phyloP scores from a whole-genome alignment of 441 rosid species.

The Theobroma grandiflorum region DNA sequence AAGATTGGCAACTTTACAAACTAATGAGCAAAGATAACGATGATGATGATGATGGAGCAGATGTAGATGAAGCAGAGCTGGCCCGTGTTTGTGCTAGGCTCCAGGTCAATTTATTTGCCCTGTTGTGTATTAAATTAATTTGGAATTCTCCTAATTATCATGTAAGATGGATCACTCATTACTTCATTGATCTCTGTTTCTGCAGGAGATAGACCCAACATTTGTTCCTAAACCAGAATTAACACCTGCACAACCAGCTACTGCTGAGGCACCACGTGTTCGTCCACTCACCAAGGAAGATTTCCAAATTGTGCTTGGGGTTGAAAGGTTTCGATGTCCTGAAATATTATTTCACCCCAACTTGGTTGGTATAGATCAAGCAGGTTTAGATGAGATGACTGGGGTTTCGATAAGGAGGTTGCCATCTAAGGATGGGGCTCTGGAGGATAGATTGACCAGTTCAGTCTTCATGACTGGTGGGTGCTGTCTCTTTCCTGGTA shows the following conservation, averaged over 20 bases:
- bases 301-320: conserved; percentile 77
- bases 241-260: conserved; percentile 50
- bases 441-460: conserved; percentile 73
- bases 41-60: conserved; percentile 77
- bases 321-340: conserved; percentile 90
- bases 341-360: conserved; percentile 82
- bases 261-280: conserved; percentile 58
- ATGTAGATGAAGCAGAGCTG: conserved; percentile 78
- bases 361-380: conserved; percentile 84
- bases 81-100: conserved; percentile 76
- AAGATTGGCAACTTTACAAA: conserved; percentile 97
- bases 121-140: background rate
- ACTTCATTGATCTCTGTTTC: background rate
- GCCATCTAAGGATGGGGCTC: conserved; percentile 44
- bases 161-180: background rate
- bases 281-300: conserved; percentile 86
- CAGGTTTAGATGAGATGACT: conserved; percentile 83
- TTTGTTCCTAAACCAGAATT: conserved; percentile 69
- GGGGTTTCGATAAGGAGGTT: conserved; percentile 82
- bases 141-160: background rate
- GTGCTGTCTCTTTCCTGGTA: conserved; percentile 72
- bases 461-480: conserved; percentile 88
- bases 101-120: conserved; percentile 48
- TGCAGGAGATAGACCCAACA: conserved; percentile 80
- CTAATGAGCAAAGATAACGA: conserved; percentile 93